These are phyloP conservation scores for Botryobasidium botryosum DNA, from an alignment of 768 basidiomycete species.

Conservation along the genomic window DNA sequence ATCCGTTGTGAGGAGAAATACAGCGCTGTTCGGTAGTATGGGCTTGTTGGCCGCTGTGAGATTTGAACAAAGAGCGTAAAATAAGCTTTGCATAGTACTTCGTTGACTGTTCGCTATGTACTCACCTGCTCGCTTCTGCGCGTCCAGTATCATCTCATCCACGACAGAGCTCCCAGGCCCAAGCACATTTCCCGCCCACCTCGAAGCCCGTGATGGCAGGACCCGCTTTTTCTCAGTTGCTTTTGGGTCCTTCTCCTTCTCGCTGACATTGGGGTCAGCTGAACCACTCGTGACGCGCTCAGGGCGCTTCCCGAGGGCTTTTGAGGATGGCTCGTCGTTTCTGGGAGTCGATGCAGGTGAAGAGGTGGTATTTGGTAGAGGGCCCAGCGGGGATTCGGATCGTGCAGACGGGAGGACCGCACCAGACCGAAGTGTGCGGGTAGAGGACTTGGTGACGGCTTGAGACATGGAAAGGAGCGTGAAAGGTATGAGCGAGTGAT, in stretches of 20 bases:
- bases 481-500: no score
- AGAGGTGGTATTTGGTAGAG: no score
- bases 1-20: constrained; percentile 61
- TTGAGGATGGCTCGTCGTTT: constrained; percentile 2
- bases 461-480: no score
- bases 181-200: constrained; percentile 67
- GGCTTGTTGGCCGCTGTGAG: constrained; percentile 49
- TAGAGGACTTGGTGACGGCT: no score
- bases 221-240: constrained; percentile 37
- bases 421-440: no score
- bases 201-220: constrained; percentile 61
- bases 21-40: constrained; percentile 46
- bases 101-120: constrained; percentile 23
- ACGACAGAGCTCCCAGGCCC: constrained; percentile 65
- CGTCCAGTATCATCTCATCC: constrained; percentile 72
- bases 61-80: not conserved
- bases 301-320: constrained; percentile 7
- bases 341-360: no score
- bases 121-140: constrained; percentile 49
- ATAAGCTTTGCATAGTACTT: not conserved
- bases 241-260: constrained; percentile 7
- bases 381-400: no score
- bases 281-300: not conserved
- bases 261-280: not conserved
- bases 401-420: no score